Conservation (phyloP, 2,329 filamentous ascomycete species). For the Paraphaeosphaeria sporulosa region DNA sequence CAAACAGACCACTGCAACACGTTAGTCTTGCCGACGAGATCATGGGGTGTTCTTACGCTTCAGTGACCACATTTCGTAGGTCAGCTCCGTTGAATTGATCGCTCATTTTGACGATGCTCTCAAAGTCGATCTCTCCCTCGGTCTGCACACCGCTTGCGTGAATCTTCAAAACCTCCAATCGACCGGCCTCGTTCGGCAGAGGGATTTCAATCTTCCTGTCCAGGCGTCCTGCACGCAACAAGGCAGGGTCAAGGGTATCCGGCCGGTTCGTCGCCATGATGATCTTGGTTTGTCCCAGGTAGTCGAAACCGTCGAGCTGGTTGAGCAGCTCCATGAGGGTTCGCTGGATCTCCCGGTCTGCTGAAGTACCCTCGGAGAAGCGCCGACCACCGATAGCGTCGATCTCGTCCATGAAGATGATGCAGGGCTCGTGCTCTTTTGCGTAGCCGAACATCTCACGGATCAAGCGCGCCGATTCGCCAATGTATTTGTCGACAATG, state of each 20-base stretch:
- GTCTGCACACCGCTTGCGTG: slow-evolving; percentile 85
- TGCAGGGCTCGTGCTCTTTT: slow-evolving; percentile 98
- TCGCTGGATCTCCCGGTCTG: slow-evolving; percentile 96
- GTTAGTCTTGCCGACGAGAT: slow-evolving; percentile 30
- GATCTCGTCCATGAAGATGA: slow-evolving; percentile 99
- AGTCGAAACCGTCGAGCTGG: slow-evolving; percentile 98
- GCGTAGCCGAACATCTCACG: slow-evolving; percentile 99
- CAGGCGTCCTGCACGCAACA: slow-evolving; percentile 89
- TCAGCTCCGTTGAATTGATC: slow-evolving; percentile 97
- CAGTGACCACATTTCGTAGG: slow-evolving; percentile 95
- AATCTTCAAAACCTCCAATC: slow-evolving; percentile 97
- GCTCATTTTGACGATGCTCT: slow-evolving; percentile 99
- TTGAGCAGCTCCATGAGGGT: slow-evolving; percentile 99
- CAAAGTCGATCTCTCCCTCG: slow-evolving; percentile 96
- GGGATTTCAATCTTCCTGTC: slow-evolving; percentile 99
- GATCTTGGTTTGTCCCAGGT: slow-evolving; percentile 99
- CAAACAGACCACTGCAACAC: slow-evolving; percentile 78
- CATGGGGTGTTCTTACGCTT: slow-evolving; percentile 73
- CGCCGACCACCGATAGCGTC: slow-evolving; percentile 96
- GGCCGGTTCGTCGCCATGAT: slow-evolving; percentile 99
- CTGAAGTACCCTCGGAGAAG: slow-evolving; percentile 96
- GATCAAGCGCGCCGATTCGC: slow-evolving; percentile 95
- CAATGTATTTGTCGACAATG: slow-evolving; percentile 99
- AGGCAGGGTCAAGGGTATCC: slow-evolving; percentile 91
- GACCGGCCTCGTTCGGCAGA: slow-evolving; percentile 93